Evolutionary conservation across 2,329 filamentous ascomycete genomes (phyloP).

Genomic region (Penicillium sp.): DNA sequence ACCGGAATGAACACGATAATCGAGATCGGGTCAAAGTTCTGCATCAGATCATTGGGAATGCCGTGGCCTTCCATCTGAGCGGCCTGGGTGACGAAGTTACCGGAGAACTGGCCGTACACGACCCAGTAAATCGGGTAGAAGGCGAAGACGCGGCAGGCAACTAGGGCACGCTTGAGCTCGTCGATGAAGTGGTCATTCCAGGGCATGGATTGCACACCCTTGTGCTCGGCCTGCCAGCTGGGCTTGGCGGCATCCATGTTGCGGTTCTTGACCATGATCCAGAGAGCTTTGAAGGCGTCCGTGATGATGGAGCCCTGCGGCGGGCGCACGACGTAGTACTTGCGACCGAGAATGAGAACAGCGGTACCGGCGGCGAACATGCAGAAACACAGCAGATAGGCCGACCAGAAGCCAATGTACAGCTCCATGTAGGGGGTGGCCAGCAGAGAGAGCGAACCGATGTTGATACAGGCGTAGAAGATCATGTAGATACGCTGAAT

Average conservation of each 20-base stretch:
- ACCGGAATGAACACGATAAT: constrained; percentile 71
- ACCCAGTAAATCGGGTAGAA: constrained; percentile 68
- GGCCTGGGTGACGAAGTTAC: constrained; percentile 62
- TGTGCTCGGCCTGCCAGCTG: constrained; percentile 54
- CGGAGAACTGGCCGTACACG: constrained; percentile 62
- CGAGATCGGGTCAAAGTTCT: constrained; percentile 69
- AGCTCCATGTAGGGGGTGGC: constrained; percentile 65
- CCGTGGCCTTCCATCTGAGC: constrained; percentile 60
- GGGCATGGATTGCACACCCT: constrained; percentile 40
- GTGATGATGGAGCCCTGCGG: constrained; percentile 61
- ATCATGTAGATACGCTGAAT: constrained; percentile 67
- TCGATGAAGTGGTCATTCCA: constrained; percentile 70
- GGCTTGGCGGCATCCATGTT: constrained; percentile 63
- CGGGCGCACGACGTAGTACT: constrained; percentile 45
- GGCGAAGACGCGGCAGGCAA: constrained; percentile 66
- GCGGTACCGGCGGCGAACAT: constrained; percentile 60
- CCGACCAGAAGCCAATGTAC: constrained; percentile 61
- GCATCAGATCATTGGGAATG: constrained; percentile 71
- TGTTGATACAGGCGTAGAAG: constrained; percentile 69
- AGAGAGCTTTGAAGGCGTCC: constrained; percentile 59
- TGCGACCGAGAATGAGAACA: constrained; percentile 47
- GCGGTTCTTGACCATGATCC: constrained; percentile 49
- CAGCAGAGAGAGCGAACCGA: constrained; percentile 64
- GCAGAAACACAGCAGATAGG: constrained; percentile 57
- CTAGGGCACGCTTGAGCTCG: constrained; percentile 61